Evolutionary conservation across 768 basidiomycete genomes (phyloP), one percentile per base, ranked within the genome.

Genomic region (Suillus decipiens): DNA sequence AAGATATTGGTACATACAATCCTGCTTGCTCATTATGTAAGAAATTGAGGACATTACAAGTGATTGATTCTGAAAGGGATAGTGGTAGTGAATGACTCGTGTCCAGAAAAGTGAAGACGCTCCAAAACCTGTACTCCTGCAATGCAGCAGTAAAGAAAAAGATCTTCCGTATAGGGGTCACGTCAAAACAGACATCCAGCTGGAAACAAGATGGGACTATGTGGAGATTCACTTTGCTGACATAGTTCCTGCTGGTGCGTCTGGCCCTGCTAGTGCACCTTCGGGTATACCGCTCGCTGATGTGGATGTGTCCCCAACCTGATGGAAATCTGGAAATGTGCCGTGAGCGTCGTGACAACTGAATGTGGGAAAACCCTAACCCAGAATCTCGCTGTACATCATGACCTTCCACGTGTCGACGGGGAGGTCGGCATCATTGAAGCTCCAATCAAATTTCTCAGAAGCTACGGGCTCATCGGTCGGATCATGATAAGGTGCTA

Each of bases 361-460:
- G n/a, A 10, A 28, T n/a, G 28, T 62, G 56, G 33, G 28, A 57
- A 19, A 5, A 17, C 50, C 77, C 89, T 66, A 71, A 95, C 95
- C 95, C 14, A 98, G 82, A 67, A 98, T 99, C 78, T 99, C 96
- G 70, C 89, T 92, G 81, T 99, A 99, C 96, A 99, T 99, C 97
- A 99, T 99, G 73, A 97, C 96, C 79, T 98, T 99, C 97, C 97
- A 99, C 1, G 94, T 96, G 71, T 99, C 97, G 12, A 99, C 92
- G 0, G 97, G 97, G 51, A 99, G 82, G 75, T 99, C 97, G 22
- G 97, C 97, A 67, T 99, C 97, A 76, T 99, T 99, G 86, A 99
- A 99, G 71, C 89, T 92, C 97, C 97, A 99, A 77, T 99, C 97
- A 71, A 99, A 99, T 72, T 92, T 90, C 73, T 98, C 95, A 19